Evolutionary conservation across 169 alveolate species (phyloP), one percentile per base, ranked within the genome.

Genomic region (Eimeria necatrix): DNA sequence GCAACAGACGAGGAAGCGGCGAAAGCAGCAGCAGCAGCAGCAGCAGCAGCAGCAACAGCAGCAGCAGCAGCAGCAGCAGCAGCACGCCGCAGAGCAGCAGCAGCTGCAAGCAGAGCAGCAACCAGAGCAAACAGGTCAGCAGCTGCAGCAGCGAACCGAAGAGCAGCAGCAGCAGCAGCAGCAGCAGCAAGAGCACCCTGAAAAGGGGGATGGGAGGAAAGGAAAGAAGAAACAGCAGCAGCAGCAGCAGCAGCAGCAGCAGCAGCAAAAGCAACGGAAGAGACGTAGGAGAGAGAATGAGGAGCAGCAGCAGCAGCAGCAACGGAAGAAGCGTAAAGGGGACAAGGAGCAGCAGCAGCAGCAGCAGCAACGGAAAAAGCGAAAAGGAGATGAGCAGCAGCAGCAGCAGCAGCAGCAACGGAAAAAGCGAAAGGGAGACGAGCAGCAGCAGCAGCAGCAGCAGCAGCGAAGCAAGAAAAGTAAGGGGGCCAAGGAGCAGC

Each of bases 101-200:
- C n/a, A n/a, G n/a, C n/a, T n/a, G n/a, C n/a, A n/a, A n/a, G n/a
- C n/a, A n/a, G n/a, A n/a, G n/a, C n/a, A n/a, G 64, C 64, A 56
- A 14, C 64, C 20, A 14, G 14, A 14, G 64, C 64, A 56, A 14
- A 14, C 64, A 9, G 8, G 14, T 14, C 14, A 56, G 64, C 64
- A 14, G 20, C 64, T 9, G 64, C 64, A 14, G 64, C 64, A n/a
- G n/a, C n/a, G n/a, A n/a, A n/a, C n/a, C n/a, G n/a, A n/a, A n/a
- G n/a, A n/a, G n/a, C n/a, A n/a, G 64, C 64, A 56, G 64, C 64
- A 56, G 64, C 64, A 56, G 64, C 64, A 14, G 64, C 64, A 56
- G 64, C 64, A 56, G 64, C 64, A 56, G 64, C 64, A 56, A 56
- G 20, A 9, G 64, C 64, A 8, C 64, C 64, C 64, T 56, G 14